A percentile compares a stretch with the other conserved stretches of the same genome.
Evolutionary conservation across 2,329 filamentous ascomycete genomes (phyloP).

Genomic region (Nannizziopsis barbatae): DNA sequence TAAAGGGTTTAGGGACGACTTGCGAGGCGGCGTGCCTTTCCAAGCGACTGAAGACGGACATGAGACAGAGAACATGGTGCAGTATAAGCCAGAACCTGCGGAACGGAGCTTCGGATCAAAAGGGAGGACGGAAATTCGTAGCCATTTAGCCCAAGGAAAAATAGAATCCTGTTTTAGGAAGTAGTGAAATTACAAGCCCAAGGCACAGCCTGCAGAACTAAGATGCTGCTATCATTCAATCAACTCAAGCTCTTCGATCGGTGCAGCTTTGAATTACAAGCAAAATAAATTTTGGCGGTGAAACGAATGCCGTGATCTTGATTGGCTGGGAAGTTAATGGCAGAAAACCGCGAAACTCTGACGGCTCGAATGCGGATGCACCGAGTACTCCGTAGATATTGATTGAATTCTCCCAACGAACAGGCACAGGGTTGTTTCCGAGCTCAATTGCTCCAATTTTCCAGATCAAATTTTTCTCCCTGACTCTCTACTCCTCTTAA

Average conservation of each 20-base stretch:
- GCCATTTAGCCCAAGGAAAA: not conserved
- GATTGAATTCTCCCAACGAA: not conserved
- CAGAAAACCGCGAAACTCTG: too few species aligned
- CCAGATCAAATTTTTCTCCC: not conserved
- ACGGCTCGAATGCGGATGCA: not conserved
- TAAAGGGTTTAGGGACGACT: constrained; percentile 34
- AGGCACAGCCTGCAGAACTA: too few species aligned
- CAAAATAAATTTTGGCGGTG: constrained; percentile 11
- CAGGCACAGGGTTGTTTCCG: not conserved
- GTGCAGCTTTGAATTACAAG: not conserved
- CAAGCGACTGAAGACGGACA: constrained; percentile 50
- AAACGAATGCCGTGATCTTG: not conserved
- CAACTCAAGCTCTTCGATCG: constrained; percentile 17
- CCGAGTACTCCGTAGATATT: too few species aligned
- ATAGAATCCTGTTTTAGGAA: not conserved
- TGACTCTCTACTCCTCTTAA: not conserved
- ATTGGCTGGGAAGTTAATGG: not conserved
- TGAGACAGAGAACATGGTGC: constrained; percentile 53
- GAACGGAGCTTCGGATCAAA: not conserved
- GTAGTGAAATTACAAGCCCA: too few species aligned
- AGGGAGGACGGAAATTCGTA: not conserved
- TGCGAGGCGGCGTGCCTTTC: constrained; percentile 41
- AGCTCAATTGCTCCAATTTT: not conserved
- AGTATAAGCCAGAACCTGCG: constrained; percentile 22
- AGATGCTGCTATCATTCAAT: constrained; percentile 6